These are phyloP conservation scores for Marasmius tenuissimus DNA, from an alignment of 1,284 basidiomycete species.

Conservation along the genomic window DNA sequence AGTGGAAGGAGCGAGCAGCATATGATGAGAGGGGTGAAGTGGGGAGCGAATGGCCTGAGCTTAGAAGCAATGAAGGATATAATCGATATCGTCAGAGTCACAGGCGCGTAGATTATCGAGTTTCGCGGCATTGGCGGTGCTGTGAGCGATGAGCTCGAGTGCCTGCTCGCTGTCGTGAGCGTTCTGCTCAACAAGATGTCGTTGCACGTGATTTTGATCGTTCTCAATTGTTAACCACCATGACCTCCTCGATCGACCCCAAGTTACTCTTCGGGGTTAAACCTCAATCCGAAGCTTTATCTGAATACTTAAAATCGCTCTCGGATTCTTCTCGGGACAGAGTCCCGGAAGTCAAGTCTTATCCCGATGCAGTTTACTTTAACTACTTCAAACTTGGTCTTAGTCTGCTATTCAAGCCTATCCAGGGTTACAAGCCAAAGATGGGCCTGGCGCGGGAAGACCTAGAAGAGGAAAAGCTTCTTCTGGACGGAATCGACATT, in stretches of 20 bases:
- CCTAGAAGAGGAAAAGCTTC: slow-evolving; percentile 48
- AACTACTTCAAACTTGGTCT: slow-evolving; percentile 80
- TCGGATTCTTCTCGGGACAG: slow-evolving; percentile 21
- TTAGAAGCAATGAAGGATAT: slow-evolving; percentile 20
- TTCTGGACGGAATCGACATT: slow-evolving; percentile 75
- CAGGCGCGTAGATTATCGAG: slow-evolving; percentile 12
- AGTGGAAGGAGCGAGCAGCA: slow-evolving; percentile 63
- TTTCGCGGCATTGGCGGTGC: slow-evolving; percentile 3
- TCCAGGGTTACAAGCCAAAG: slow-evolving; percentile 58
- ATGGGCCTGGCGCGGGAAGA: slow-evolving; percentile 44
- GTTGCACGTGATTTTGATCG: slow-evolving; percentile 10
- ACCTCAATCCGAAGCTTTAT: slow-evolving; percentile 46
- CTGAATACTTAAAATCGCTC: slow-evolving; percentile 43
- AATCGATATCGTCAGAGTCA: slow-evolving; percentile 16
- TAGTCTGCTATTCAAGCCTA: slow-evolving; percentile 71
- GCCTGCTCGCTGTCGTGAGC: no score
- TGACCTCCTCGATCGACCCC: slow-evolving; percentile 24
- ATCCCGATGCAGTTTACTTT: slow-evolving; percentile 81
- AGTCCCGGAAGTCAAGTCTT: slow-evolving; percentile 70
- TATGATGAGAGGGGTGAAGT: slow-evolving; percentile 60
- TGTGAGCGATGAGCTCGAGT: no score
- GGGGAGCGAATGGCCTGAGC: slow-evolving; percentile 51
- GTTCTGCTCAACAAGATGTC: no score
- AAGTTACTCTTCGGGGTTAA: slow-evolving; percentile 39
- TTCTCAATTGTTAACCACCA: slow-evolving; percentile 9